phyloP scores from a whole-genome alignment of 2,329 filamentous ascomycete species.

The Cladosporium sp. region DNA sequence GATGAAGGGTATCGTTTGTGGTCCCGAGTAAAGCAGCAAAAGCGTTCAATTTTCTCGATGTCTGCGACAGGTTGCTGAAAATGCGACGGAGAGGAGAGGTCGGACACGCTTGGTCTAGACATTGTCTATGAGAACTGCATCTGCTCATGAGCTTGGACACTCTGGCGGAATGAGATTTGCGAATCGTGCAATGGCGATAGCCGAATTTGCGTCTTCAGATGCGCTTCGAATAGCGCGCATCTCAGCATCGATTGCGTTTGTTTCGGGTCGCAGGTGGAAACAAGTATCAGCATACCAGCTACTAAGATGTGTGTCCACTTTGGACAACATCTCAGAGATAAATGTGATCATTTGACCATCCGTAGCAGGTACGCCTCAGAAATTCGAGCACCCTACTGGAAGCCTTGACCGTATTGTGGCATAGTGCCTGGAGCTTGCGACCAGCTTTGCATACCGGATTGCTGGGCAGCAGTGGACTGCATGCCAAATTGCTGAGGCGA shows the following conservation, averaged over 20 bases:
- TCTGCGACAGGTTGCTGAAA: background rate
- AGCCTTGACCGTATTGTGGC: constrained; percentile 44
- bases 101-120: background rate
- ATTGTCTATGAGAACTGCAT: background rate
- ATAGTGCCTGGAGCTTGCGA: constrained; percentile 40
- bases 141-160: background rate
- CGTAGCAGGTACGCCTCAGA: background rate
- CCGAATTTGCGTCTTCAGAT: background rate
- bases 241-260: background rate
- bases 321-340: background rate
- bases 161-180: background rate
- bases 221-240: background rate
- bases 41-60: background rate
- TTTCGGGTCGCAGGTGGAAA: background rate
- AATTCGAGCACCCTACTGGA: constrained; percentile 20
- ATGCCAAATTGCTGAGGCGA: constrained; percentile 44
- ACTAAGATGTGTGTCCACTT: background rate
- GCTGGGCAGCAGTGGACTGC: constrained; percentile 43
- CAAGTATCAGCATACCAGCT: background rate
- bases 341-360: background rate
- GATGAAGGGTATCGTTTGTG: constrained; percentile 18
- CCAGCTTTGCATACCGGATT: constrained; percentile 56
- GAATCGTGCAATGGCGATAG: background rate
- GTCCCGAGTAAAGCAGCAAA: background rate
- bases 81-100: constrained; percentile 4